Conservation (phyloP, 108 stramenopile species). For the Cyclostephanos tholiformis region DNA sequence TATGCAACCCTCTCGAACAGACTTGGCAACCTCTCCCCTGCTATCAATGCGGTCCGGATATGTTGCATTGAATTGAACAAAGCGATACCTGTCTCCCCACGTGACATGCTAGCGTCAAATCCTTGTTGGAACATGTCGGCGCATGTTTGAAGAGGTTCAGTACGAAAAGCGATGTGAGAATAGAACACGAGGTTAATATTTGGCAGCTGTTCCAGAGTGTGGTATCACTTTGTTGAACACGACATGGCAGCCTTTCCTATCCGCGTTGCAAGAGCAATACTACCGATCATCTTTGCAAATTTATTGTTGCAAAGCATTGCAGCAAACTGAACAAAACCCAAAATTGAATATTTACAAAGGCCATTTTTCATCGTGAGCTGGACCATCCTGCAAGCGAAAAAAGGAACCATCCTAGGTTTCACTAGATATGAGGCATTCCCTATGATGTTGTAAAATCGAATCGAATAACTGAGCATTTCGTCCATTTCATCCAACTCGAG, state of each 20-base stretch:
- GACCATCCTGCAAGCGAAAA: conserved; percentile 22
- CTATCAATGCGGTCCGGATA: conserved; percentile 8
- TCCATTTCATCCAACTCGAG: background rate
- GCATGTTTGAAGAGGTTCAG: conserved; percentile 31
- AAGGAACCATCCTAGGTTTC: conserved; percentile 18
- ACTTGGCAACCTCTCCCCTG: conserved; percentile 22
- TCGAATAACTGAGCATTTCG: conserved; percentile 2
- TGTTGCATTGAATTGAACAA: conserved; percentile 14
- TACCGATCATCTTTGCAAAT: background rate
- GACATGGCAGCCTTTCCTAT: conserved; percentile 25
- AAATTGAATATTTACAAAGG: conserved; percentile 32
- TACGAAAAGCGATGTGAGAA: conserved; percentile 9
- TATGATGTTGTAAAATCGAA: conserved; percentile 26
- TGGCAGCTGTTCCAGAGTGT: background rate
- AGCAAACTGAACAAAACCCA: conserved; percentile 20
- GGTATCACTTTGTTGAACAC: conserved; percentile 1
- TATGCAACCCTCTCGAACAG: conserved; percentile 17
- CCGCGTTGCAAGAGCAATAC: conserved; percentile 5
- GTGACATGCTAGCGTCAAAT: background rate
- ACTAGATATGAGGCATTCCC: background rate
- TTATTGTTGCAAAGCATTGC: conserved; percentile 5
- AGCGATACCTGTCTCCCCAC: conserved; percentile 20
- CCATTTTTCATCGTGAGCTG: conserved; percentile 35
- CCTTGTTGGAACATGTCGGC: conserved; percentile 17
- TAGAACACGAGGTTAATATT: conserved; percentile 10